phyloP scores from a whole-genome alignment of 78 protist genomes.

The Guillardia theta region DNA sequence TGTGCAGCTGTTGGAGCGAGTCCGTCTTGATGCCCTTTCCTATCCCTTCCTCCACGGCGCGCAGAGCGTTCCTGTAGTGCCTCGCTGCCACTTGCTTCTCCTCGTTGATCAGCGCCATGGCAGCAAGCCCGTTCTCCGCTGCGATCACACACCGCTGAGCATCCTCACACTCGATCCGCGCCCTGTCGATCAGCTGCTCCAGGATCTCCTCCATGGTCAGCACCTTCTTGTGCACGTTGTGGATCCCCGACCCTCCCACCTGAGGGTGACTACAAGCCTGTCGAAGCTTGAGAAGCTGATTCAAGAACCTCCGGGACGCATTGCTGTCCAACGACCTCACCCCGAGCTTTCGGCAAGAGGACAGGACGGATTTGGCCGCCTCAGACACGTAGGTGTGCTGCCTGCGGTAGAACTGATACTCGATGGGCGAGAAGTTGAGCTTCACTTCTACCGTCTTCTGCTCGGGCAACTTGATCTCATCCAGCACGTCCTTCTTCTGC shows the following conservation, averaged over 20 bases:
- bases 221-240: background rate
- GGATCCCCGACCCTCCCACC: background rate
- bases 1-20: background rate
- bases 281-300: background rate
- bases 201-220: conserved; percentile 11
- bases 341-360: background rate
- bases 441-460: background rate
- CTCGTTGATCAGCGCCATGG: background rate
- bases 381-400: too few relatives aligned
- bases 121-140: background rate
- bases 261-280: conserved; percentile 12
- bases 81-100: background rate
- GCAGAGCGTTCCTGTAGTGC: background rate
- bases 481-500: background rate
- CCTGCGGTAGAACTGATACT: background rate
- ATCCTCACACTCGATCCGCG: background rate
- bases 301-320: background rate
- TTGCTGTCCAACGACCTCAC: background rate
- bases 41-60: background rate
- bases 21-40: background rate
- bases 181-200: background rate
- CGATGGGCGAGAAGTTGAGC: background rate
- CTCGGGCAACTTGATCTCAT: background rate
- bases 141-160: background rate
- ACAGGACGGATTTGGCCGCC: background rate